These are phyloP conservation scores for Claviceps citrina DNA, from an alignment of 2,329 filamentous ascomycete genomes.

Conservation along the genomic window DNA sequence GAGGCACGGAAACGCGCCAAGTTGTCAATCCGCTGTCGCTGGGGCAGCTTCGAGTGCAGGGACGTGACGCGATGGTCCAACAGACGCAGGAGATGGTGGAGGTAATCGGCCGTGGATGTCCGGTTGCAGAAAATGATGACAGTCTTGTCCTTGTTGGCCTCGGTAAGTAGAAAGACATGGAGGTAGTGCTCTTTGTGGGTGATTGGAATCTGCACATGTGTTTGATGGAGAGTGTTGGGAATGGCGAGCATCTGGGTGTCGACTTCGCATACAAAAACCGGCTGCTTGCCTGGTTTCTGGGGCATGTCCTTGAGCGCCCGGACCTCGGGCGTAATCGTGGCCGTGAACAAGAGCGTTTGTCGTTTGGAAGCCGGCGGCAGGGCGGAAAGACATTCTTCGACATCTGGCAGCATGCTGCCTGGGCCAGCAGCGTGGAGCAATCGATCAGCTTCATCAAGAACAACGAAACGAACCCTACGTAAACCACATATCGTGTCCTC, in stretches of 20 bases:
- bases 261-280: conserved; percentile 80
- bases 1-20: conserved; percentile 80
- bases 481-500: conserved; percentile 79
- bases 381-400: conserved; percentile 72
- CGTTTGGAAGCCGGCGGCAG: conserved; percentile 63
- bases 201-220: conserved; percentile 74
- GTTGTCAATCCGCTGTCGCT: conserved; percentile 73
- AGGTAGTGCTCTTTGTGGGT: conserved; percentile 92
- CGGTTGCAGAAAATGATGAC: conserved; percentile 92
- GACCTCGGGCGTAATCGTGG: conserved; percentile 86
- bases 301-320: conserved; percentile 70
- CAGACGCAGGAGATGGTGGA: conserved; percentile 75
- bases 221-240: conserved; percentile 66
- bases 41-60: conserved; percentile 73
- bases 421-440: conserved; percentile 56
- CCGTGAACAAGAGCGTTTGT: conserved; percentile 93
- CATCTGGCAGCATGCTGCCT: conserved; percentile 86
- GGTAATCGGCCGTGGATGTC: conserved; percentile 70
- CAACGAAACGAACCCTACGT: conserved; percentile 64
- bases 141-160: conserved; percentile 57
- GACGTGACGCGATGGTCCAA: conserved; percentile 83
- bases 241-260: conserved; percentile 63
- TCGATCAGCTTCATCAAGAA: conserved; percentile 91
- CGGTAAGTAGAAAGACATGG: conserved; percentile 72
- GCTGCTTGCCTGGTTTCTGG: conserved; percentile 49